Evolutionary conservation across 164 flowering plant genomes (phyloP).

Genomic region (Magnolia kwangsiensis): DNA sequence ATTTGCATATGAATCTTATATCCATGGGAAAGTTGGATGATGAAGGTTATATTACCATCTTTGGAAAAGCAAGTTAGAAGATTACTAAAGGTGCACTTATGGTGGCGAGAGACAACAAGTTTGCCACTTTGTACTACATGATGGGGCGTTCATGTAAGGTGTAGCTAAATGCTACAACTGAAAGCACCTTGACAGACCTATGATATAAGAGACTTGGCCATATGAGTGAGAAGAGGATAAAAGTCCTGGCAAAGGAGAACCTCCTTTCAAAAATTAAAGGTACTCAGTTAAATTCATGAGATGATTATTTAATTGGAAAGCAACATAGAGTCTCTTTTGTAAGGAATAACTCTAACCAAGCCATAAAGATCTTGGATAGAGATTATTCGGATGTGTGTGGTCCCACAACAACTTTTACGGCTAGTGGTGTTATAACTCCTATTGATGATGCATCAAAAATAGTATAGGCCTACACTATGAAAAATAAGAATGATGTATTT

Average conservation of each 20-base stretch:
- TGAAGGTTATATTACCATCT: neutral
- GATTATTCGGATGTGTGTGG: neutral
- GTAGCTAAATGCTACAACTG: neutral
- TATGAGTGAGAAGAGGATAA: neutral
- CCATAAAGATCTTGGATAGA: neutral
- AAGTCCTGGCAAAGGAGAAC: neutral
- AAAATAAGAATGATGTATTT: slow-evolving; percentile 3
- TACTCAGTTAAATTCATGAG: neutral
- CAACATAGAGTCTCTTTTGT: slow-evolving; percentile 1
- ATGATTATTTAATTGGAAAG: slow-evolving; percentile 4
- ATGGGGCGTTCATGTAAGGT: neutral
- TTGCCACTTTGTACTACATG: neutral
- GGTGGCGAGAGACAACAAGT: neutral
- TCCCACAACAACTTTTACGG: neutral
- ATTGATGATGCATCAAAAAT: slow-evolving; percentile 6
- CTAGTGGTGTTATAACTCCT: slow-evolving; percentile 1
- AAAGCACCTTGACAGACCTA: neutral
- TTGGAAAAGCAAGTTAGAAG: neutral
- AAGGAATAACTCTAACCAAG: neutral
- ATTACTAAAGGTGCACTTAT: neutral
- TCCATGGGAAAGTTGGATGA: neutral
- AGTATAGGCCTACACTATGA: neutral
- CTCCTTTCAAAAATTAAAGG: neutral
- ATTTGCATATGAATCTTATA: neutral
- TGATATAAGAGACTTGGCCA: slow-evolving; percentile 2